Evolutionary conservation across 495 filamentous ascomycete species (phyloP), one percentile per base, ranked within the genome.

Genomic region (Penicillium simplicissimum): DNA sequence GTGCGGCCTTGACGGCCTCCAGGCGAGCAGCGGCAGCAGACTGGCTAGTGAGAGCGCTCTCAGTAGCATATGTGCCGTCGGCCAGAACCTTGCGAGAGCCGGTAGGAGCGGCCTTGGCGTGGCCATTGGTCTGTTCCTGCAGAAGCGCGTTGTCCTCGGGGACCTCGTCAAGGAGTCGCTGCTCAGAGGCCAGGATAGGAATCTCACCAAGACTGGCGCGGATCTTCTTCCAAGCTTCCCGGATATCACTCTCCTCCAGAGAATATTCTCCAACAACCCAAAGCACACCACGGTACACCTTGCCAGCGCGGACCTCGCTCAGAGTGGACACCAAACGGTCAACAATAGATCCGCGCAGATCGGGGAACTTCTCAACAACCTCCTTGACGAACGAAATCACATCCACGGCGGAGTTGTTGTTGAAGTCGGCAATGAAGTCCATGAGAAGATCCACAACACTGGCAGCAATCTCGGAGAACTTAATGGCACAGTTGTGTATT

Each of bases 191-290:
- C 55, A 99, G 78, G 60, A 99, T 99, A 3, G 96, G 95, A 59
- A 99, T 97, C 78, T 99, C 96, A 53, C 96, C 96, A 42, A 99
- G 81, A 67, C 93, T 97, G 35, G 92, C 85, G 51, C 96, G 86
- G 70, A 99, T 98, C 61, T 88, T 85, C 80, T 96, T 97, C 96
- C 96, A 99, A 1, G 93, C 95, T 65, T 96, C 94, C 48, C 92
- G 85, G 69, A 99, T 99, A 72, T 98, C 93, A 60, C 85, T 91
- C 67, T 93, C 88, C 65, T 97, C 92, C 37, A 97, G 78, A 48
- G 92, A 96, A 72, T 97, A 99, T 76, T 99, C 96, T 69, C 96
- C 96, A 56, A 99, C 87, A 67, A 97, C 96, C 96, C 96, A 99
- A 48, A 99, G 82, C 43, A 93, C 93, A 59, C 95, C 94, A 37